Conservation (phyloP, 2,329 filamentous ascomycete genomes). For the Fusarium sulawesiense region DNA sequence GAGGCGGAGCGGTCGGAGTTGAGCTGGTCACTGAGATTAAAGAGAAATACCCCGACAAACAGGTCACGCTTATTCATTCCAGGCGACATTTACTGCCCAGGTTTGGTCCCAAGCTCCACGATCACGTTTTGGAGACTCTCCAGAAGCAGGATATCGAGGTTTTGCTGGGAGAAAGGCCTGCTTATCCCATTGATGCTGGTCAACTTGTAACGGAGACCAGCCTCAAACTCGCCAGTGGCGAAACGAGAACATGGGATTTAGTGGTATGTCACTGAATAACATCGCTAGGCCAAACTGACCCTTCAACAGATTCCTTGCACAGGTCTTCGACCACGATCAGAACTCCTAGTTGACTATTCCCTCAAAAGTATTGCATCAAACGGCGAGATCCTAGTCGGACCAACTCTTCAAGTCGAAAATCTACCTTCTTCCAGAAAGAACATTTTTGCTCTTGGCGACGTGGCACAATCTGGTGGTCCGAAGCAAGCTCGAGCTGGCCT, state of each 20-base stretch:
- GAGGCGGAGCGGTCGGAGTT: constrained; percentile 27
- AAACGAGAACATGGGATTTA: constrained; percentile 8
- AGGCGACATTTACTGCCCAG: constrained; percentile 19
- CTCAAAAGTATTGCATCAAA: constrained; percentile 9
- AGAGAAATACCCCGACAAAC: constrained; percentile 8
- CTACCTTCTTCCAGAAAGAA: neutral
- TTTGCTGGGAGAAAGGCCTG: constrained; percentile 1
- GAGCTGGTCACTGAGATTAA: constrained; percentile 26
- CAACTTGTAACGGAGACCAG: neutral
- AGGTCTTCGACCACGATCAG: constrained; percentile 22
- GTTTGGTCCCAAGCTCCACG: constrained; percentile 23
- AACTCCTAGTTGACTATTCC: neutral
- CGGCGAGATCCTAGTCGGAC: constrained; percentile 12
- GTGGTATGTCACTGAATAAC: neutral
- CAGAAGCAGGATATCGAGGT: no score
- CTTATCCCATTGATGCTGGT: neutral
- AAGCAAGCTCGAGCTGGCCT: constrained; percentile 29
- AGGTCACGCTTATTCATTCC: constrained; percentile 24
- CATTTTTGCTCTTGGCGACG: constrained; percentile 22
- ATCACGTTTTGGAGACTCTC: neutral
- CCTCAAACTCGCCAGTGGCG: neutral
- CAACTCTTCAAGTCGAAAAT: constrained; percentile 19
- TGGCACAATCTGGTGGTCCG: constrained; percentile 19
- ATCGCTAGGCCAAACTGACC: rapidly evolving
- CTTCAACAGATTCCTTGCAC: constrained; percentile 27